Evolutionary conservation across 1,284 basidiomycete species (phyloP).

Genomic region (Wolfiporia cocos): DNA sequence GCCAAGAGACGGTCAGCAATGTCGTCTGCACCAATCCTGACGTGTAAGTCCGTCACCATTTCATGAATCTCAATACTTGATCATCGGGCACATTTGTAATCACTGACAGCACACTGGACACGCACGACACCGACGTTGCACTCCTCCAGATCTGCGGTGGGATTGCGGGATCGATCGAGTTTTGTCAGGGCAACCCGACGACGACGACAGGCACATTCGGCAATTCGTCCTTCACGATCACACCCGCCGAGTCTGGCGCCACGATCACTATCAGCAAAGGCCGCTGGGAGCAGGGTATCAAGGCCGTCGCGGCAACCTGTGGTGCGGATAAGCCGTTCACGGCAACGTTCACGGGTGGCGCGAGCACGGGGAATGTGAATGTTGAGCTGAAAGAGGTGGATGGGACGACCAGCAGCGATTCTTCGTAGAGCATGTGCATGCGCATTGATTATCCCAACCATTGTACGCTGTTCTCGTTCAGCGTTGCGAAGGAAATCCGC

Average conservation of each 20-base stretch:
- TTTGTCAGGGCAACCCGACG: constrained; percentile 26
- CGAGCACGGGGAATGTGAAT: constrained; percentile 23
- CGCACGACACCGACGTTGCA: constrained; percentile 27
- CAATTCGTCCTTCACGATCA: constrained; percentile 24
- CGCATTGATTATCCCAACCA: no score
- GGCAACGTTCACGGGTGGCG: constrained; percentile 25
- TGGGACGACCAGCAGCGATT: no score
- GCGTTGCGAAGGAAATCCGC: no score
- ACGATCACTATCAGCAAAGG: constrained; percentile 29
- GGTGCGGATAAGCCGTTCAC: constrained; percentile 26
- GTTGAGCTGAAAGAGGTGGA: constrained; percentile 10
- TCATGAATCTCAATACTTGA: not conserved
- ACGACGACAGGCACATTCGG: constrained; percentile 23
- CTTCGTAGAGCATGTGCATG: no score
- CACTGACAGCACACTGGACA: constrained; percentile 21
- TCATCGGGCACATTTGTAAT: no score
- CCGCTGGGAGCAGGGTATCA: constrained; percentile 31
- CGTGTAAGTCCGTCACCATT: constrained; percentile 8
- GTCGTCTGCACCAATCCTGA: constrained; percentile 4
- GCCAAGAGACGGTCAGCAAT: constrained; percentile 4
- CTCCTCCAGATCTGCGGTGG: constrained; percentile 27
- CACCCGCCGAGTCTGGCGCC: constrained; percentile 21
- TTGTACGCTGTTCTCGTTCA: no score
- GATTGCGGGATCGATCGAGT: constrained; percentile 26
- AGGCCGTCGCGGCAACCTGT: constrained; percentile 24